phyloP scores from a whole-genome alignment of 2,329 filamentous ascomycete genomes.

The Cordyceps cicadae region DNA sequence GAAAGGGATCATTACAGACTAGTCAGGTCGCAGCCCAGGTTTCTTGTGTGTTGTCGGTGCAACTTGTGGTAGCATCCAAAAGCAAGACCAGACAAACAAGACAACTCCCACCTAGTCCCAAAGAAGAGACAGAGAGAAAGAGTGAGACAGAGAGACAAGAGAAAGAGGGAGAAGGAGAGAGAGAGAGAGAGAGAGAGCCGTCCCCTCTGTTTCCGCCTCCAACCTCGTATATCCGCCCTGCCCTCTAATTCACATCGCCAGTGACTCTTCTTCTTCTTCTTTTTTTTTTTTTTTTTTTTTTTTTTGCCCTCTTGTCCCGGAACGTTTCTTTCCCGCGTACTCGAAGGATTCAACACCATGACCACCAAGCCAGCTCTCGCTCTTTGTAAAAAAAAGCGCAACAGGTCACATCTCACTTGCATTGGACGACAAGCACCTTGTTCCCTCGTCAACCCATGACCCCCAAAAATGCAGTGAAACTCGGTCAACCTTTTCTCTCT shows the following conservation, averaged over 20 bases:
- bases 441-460: not conserved
- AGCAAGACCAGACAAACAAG: not conserved
- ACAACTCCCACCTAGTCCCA: no score
- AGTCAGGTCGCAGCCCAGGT: not conserved
- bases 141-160: no score
- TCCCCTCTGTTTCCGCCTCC: not conserved
- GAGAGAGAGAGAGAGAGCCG: no score
- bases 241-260: not conserved
- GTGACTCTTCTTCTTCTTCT: not conserved
- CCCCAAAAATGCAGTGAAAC: not conserved
- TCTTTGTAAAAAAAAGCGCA: not conserved
- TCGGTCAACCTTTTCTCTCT: not conserved
- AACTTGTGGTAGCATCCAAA: not conserved
- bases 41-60: not conserved
- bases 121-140: no score
- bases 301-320: no score
- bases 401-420: conserved; percentile 4
- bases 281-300: no score
- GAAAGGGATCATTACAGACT: no score
- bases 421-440: not conserved
- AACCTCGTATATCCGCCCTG: not conserved
- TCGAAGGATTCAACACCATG: no score
- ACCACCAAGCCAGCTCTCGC: not conserved
- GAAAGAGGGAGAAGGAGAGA: no score
- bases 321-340: no score